Evolutionary conservation across 176 grass and related monocot genomes (phyloP).

Genomic region (Areca catechu): DNA sequence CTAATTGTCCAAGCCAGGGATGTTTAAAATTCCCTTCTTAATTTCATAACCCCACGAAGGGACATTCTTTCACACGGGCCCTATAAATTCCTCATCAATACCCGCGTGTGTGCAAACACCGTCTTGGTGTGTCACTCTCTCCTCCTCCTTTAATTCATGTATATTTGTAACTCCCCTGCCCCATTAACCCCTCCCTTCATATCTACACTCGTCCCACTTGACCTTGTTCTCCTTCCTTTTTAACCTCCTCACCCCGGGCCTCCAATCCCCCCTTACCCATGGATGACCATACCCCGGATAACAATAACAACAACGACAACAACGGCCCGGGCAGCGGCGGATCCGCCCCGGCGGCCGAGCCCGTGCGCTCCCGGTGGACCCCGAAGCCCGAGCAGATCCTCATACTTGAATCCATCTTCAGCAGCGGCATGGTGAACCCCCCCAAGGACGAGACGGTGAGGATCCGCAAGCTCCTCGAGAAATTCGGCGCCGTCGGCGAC

Average conservation of each 20-base stretch:
- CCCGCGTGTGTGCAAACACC: neutral
- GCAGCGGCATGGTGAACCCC: conserved; percentile 93
- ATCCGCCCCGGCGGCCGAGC: conserved; percentile 41
- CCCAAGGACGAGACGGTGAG: conserved; percentile 84
- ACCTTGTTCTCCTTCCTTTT: neutral
- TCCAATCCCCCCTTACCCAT: neutral
- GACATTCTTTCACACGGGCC: conserved; percentile 6
- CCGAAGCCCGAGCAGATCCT: conserved; percentile 95
- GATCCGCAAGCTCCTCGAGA: conserved; percentile 89
- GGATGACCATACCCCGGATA: neutral
- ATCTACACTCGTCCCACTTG: neutral
- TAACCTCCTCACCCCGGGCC: too few relatives aligned
- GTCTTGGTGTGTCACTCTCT: neutral
- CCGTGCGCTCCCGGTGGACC: conserved; percentile 77
- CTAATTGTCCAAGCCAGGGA: too few relatives aligned
- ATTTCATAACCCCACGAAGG: neutral
- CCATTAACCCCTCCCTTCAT: neutral
- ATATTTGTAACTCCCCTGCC: too few relatives aligned
- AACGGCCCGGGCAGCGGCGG: conserved; percentile 21
- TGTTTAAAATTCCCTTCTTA: too few relatives aligned
- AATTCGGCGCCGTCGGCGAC: conserved; percentile 78
- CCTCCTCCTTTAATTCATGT: neutral
- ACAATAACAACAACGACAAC: conserved; percentile 3
- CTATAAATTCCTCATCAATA: neutral
- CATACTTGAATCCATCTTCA: conserved; percentile 97